phyloP scores from a whole-genome alignment of 2,329 filamentous ascomycete genomes.

The Sporothrix protearum region DNA sequence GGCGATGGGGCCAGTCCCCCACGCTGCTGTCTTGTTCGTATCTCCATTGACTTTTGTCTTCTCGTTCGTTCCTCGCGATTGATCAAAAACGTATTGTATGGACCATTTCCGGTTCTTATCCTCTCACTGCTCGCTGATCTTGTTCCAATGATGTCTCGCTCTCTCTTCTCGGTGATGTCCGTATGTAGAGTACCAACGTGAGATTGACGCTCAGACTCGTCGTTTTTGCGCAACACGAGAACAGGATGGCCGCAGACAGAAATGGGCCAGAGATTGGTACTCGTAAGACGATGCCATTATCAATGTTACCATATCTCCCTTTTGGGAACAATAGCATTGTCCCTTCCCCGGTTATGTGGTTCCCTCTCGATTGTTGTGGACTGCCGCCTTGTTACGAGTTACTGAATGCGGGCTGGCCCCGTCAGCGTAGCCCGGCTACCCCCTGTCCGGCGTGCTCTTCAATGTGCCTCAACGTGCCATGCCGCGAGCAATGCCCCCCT shows the following conservation, averaged over 20 bases:
- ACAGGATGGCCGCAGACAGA: neutral
- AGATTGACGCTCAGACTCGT: neutral
- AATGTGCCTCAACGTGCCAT: neutral
- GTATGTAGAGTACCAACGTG: neutral
- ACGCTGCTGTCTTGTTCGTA: neutral
- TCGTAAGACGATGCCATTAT: neutral
- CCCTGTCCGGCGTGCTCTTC: neutral
- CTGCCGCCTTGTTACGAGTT: conserved; percentile 11
- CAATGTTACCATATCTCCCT: neutral
- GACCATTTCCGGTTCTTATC: neutral
- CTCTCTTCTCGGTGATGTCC: neutral
- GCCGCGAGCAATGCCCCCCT: neutral
- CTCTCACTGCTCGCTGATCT: neutral
- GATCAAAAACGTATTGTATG: neutral
- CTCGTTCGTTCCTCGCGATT: neutral
- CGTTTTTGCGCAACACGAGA: neutral
- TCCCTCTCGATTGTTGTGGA: neutral
- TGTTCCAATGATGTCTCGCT: neutral
- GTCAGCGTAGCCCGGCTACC: neutral
- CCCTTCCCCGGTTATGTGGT: neutral
- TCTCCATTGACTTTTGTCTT: neutral
- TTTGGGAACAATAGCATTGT: neutral
- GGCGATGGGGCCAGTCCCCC: neutral
- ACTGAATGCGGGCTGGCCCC: conserved; percentile 3
- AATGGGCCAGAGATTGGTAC: neutral